Evolutionary conservation across 257 asterid species (phyloP).

Genomic region (Scutellaria baicalensis): DNA sequence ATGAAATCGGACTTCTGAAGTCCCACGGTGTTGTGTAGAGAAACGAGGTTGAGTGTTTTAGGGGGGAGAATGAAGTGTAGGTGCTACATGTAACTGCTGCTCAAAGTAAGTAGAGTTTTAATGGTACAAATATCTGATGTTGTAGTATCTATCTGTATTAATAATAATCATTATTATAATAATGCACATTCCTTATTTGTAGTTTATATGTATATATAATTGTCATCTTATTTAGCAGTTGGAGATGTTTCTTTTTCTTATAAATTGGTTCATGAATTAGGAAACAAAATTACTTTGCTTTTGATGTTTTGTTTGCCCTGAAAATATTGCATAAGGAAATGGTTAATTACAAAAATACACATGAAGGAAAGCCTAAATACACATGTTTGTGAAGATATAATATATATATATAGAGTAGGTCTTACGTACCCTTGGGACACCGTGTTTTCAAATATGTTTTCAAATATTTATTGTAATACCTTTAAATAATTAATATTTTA

Average conservation of each 20-base stretch:
- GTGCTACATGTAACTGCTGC: background rate
- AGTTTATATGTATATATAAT: constrained; percentile 5
- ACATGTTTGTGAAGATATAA: too few relatives aligned
- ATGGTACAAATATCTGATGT: constrained; percentile 1
- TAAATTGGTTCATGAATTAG: background rate
- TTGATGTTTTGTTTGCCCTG: too few relatives aligned
- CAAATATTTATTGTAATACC: too few relatives aligned
- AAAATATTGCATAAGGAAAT: too few relatives aligned
- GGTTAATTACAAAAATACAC: too few relatives aligned
- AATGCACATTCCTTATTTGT: constrained; percentile 14
- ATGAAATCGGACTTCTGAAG: constrained; percentile 37
- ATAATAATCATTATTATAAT: background rate
- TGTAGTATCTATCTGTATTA: background rate
- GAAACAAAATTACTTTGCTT: too few relatives aligned
- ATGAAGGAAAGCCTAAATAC: too few relatives aligned
- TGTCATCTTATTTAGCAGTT: background rate
- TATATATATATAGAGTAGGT: too few relatives aligned
- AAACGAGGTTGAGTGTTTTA: background rate
- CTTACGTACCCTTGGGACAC: too few relatives aligned
- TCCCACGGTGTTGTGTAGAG: background rate
- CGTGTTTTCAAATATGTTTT: too few relatives aligned
- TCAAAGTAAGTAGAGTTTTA: background rate
- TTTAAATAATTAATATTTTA: too few relatives aligned
- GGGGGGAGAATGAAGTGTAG: background rate
- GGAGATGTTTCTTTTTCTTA: background rate